Base-by-base conservation (phyloP, 2,329 filamentous ascomycete species). In the Phaeoacremonium minimum region DNA sequence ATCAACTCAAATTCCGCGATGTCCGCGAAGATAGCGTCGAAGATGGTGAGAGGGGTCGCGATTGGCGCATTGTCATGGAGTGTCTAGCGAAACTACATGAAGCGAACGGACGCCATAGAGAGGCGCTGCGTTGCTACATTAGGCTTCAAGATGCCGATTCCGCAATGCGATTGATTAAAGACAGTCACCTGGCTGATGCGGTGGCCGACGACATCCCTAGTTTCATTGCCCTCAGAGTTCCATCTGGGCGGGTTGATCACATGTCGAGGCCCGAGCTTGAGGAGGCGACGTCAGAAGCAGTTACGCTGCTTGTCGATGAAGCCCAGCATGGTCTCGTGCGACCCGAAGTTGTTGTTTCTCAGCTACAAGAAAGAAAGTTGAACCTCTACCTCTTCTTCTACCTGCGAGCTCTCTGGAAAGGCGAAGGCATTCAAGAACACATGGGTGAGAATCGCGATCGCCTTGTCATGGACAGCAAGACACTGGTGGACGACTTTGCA, bases 51-150 rank as follows among this genome's bases (percentile, higher is more conserved):
- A 74, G 73, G 45, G 85, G 84, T 0, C 69, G 84, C 37, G 90
- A 97, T 52, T 97, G 91, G 91, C 79, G 80, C 16, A 85, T 94
- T 41, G 75, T 98, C n/a, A 81, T 89, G 65, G 87, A 90, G 53
- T 81, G 85, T 41, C 69, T 98, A 22, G 91, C 88, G 1, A 88
- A 83, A 52, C 69, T 98, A 13, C 87, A 91, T 53, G 78, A 96
- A 38, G 85, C 86, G 7, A 85, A 83, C 46, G 87, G 87, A 1
- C 81, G 86, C 38, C 82, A 87, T 45, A 76, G 85, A 37, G 89
- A 97, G 53, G 91, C 94, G 2, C 67, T 98, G 30, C 83, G 79
- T 52, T 93, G 85, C 59, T 95, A 94, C 55, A 94, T 98, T 53
- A 82, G 78, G 44, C 75, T 97, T 4, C 89, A 96, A 54, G 88